Conservation (phyloP, 768 basidiomycete species). For the Paxillus rubicundulus region DNA sequence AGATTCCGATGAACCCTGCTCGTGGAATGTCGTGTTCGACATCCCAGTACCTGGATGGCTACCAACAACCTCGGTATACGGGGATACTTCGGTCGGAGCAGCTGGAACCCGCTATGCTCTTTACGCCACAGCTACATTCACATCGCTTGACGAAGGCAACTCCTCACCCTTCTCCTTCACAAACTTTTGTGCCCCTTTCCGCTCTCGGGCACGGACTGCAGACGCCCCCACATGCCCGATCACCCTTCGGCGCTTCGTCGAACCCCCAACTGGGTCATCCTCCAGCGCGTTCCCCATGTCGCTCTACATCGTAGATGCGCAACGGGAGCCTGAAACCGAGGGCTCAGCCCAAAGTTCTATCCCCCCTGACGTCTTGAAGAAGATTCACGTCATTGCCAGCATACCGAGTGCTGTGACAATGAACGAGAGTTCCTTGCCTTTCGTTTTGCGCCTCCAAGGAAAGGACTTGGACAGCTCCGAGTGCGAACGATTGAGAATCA, state of each 20-base stretch:
- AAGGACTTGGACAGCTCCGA: conserved; percentile 47
- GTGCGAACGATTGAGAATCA: conserved; percentile 54
- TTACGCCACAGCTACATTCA: conserved; percentile 63
- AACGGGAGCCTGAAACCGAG: conserved; percentile 18
- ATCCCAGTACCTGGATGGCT: conserved; percentile 90
- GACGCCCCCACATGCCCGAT: conserved; percentile 43
- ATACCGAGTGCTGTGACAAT: conserved; percentile 55
- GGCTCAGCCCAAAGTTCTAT: conserved; percentile 32
- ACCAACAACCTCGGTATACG: conserved; percentile 56
- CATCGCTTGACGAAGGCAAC: conserved; percentile 42
- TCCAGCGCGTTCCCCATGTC: conserved; percentile 30
- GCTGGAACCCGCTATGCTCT: conserved; percentile 65
- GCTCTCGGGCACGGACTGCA: conserved; percentile 41
- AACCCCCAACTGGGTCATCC: conserved; percentile 36
- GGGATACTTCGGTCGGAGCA: conserved; percentile 39
- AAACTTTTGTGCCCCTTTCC: conserved; percentile 56
- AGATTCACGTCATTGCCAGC: conserved; percentile 62
- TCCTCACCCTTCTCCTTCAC: conserved; percentile 44
- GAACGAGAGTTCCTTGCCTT: conserved; percentile 46
- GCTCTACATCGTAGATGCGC: conserved; percentile 45
- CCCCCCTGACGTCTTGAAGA: conserved; percentile 53
- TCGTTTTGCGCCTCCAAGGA: conserved; percentile 61
- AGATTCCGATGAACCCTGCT: conserved; percentile 49
- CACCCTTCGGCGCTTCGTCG: conserved; percentile 51
- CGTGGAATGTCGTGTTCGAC: conserved; percentile 79